A percentile compares a stretch with the other conserved stretches of the same genome.
Conservation (phyloP, 2,329 filamentous ascomycete species). For the Cadophora sp. region DNA sequence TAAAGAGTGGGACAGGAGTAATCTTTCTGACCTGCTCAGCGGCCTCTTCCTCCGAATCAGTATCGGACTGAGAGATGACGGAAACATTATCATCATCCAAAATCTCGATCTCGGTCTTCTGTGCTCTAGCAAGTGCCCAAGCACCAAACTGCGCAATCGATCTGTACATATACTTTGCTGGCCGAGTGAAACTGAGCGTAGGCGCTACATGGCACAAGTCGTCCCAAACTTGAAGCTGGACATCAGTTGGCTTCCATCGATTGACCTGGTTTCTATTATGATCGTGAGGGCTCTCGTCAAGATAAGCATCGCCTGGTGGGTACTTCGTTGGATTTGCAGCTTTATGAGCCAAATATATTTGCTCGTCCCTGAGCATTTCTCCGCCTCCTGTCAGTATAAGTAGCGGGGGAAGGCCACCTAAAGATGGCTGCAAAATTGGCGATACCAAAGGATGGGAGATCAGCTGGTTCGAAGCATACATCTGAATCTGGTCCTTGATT, state of each 20-base stretch:
- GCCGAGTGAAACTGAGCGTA: constrained; percentile 93
- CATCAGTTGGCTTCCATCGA: constrained; percentile 82
- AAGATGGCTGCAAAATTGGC: constrained; percentile 82
- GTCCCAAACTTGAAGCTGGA: constrained; percentile 96
- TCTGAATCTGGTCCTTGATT: constrained; percentile 91
- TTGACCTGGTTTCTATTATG: constrained; percentile 59
- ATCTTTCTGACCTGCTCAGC: constrained; percentile 38
- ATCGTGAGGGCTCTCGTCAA: constrained; percentile 67
- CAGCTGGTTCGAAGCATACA: constrained; percentile 83
- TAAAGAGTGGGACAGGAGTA: no score
- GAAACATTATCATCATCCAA: constrained; percentile 80
- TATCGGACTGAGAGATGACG: constrained; percentile 68
- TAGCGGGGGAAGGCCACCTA: constrained; percentile 88
- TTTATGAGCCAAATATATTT: constrained; percentile 94
- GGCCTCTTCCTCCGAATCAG: constrained; percentile 45
- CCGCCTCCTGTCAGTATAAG: constrained; percentile 87
- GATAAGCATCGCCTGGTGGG: constrained; percentile 66
- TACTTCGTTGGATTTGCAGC: constrained; percentile 84
- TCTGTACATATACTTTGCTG: constrained; percentile 95
- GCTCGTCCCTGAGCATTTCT: constrained; percentile 90
- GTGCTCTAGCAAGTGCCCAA: constrained; percentile 85
- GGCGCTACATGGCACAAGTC: constrained; percentile 92
- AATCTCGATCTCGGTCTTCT: constrained; percentile 81
- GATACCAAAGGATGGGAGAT: constrained; percentile 89
- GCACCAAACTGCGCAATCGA: constrained; percentile 92